Conservation (phyloP, 306 rosid species). For the Vigna angularis region DNA sequence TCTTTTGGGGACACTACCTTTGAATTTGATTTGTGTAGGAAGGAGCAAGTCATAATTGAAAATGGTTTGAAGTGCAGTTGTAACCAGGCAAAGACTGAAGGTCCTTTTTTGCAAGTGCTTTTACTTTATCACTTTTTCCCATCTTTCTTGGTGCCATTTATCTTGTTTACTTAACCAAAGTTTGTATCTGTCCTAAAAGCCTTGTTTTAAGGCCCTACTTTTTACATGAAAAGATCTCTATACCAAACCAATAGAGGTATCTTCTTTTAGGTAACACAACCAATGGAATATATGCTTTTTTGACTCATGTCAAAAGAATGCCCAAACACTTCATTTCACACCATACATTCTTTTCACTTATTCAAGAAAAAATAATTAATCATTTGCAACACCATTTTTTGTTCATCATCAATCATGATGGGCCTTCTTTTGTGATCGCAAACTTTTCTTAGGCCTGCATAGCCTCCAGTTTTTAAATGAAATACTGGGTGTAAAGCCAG, state of each 20-base stretch:
- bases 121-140: constrained; percentile 47
- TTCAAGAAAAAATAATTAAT: not conserved
- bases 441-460: not conserved
- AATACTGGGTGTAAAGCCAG: too few relatives aligned
- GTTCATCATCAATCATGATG: not conserved
- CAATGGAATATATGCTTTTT: constrained; percentile 44
- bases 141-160: constrained; percentile 43
- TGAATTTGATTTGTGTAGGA: constrained; percentile 25
- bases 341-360: constrained; percentile 8
- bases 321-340: constrained; percentile 30
- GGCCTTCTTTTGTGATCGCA: not conserved
- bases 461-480: too few relatives aligned
- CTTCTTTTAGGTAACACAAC: constrained; percentile 27
- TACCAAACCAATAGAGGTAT: constrained; percentile 28
- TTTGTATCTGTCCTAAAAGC: constrained; percentile 42
- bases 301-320: constrained; percentile 49
- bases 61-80: constrained; percentile 49
- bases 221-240: constrained; percentile 42
- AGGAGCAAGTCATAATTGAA: constrained; percentile 44
- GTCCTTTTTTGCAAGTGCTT: constrained; percentile 36
- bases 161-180: constrained; percentile 45
- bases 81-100: constrained; percentile 40
- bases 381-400: not conserved
- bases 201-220: constrained; percentile 50
- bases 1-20: constrained; percentile 43